phyloP scores from a whole-genome alignment of 2,329 filamentous ascomycete genomes.

The Nothophoma quercina region DNA sequence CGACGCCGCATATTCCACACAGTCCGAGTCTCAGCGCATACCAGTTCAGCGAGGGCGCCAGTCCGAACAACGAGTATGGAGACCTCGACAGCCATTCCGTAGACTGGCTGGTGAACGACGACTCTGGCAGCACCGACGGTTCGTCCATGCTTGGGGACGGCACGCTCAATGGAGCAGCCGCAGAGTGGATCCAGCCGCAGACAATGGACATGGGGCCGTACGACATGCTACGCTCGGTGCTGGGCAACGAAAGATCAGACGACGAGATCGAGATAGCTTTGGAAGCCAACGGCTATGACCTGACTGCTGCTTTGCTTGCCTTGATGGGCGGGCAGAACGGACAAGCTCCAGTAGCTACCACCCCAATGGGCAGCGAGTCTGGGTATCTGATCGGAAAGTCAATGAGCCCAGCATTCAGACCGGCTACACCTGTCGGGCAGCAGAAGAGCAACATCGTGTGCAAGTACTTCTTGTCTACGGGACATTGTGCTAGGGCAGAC shows the following conservation, averaged over 20 bases:
- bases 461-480: slow-evolving; percentile 95
- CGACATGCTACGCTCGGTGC: slow-evolving; percentile 94
- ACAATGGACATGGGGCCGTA: slow-evolving; percentile 95
- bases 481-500: slow-evolving; percentile 94
- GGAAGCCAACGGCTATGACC: slow-evolving; percentile 87
- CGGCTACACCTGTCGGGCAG: slow-evolving; percentile 77
- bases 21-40: slow-evolving; percentile 95
- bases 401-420: slow-evolving; percentile 75
- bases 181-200: slow-evolving; percentile 75
- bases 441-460: slow-evolving; percentile 89
- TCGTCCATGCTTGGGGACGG: slow-evolving; percentile 75
- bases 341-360: slow-evolving; percentile 55
- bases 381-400: slow-evolving; percentile 87
- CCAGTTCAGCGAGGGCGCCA: slow-evolving; percentile 81
- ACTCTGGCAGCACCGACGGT: slow-evolving; percentile 79
- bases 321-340: slow-evolving; percentile 79
- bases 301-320: slow-evolving; percentile 88
- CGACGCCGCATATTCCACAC: slow-evolving; percentile 89
- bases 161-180: slow-evolving; percentile 78
- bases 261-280: slow-evolving; percentile 95
- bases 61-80: slow-evolving; percentile 83
- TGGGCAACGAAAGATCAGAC: slow-evolving; percentile 87
- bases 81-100: slow-evolving; percentile 94
- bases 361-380: slow-evolving; percentile 61
- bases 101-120: slow-evolving; percentile 92